Conservation (phyloP, 352 stramenopile genomes). For the Phytopythium oedochilum region DNA sequence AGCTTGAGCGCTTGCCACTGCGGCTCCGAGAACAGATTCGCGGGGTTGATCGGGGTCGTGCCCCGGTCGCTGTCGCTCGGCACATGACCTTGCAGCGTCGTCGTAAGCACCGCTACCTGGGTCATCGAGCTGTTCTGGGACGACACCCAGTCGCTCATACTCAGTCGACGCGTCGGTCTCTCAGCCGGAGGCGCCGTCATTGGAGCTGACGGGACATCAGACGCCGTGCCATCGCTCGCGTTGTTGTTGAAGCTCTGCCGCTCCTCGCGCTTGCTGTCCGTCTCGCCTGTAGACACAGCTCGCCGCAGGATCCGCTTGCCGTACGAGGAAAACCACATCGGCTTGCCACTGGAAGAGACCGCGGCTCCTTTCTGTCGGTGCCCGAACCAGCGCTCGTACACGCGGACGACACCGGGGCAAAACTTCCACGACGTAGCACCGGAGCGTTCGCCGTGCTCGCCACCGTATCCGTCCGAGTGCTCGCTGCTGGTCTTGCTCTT, state of each 20-base stretch:
- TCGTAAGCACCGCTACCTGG: conserved; percentile 25
- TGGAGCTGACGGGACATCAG: conserved; percentile 8
- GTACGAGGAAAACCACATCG: not conserved
- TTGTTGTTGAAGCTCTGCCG: not conserved
- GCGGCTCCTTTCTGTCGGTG: not conserved
- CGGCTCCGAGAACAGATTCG: conserved; percentile 61
- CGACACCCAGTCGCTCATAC: conserved; percentile 33
- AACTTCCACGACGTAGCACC: conserved; percentile 28
- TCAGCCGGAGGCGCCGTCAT: conserved; percentile 5
- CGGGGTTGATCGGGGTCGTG: conserved; percentile 3
- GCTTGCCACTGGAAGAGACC: not conserved
- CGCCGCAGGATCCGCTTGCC: conserved; percentile 1
- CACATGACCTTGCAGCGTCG: conserved; percentile 24
- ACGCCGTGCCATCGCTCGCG: not conserved
- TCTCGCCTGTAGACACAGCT: conserved; percentile 25
- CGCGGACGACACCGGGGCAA: conserved; percentile 62
- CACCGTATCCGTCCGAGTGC: conserved; percentile 1
- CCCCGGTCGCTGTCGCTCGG: conserved; percentile 3
- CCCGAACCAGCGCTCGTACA: conserved; percentile 60
- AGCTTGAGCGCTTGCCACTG: conserved; percentile 80
- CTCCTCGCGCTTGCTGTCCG: conserved; percentile 3
- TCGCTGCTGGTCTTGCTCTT: conserved; percentile 19
- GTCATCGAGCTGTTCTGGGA: conserved; percentile 16
- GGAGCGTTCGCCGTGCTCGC: not conserved
- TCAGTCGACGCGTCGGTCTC: conserved; percentile 23